A percentile compares a stretch with the other conserved stretches of the same genome.
Conservation (phyloP, 1,139 yeast genomes). For the Wickerhamomyces sp. region DNA sequence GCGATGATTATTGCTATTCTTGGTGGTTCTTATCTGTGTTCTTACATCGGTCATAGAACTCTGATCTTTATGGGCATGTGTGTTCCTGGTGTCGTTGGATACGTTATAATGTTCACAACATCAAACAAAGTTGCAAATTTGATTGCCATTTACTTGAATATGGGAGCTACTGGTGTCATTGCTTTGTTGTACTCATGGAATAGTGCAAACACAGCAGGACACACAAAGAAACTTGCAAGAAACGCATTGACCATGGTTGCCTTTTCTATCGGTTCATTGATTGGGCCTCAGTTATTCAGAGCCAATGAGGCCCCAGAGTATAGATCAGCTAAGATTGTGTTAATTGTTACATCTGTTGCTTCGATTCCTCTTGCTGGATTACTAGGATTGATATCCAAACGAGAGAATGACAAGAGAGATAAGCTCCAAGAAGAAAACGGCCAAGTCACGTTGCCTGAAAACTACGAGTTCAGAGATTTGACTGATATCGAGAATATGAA, state of each 20-base stretch:
- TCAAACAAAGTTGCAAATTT: constrained; percentile 31
- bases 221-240: constrained; percentile 58
- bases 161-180: constrained; percentile 37
- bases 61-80: constrained; percentile 19
- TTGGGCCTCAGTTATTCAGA: constrained; percentile 68
- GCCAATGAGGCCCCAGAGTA: constrained; percentile 49
- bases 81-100: constrained; percentile 31
- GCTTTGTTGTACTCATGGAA: constrained; percentile 30
- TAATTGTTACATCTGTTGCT: constrained; percentile 38
- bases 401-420: constrained; percentile 40
- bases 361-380: constrained; percentile 31
- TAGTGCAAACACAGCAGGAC: constrained; percentile 58
- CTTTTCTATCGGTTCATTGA: constrained; percentile 62
- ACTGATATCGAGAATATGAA: constrained; percentile 64
- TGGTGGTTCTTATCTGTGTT: constrained; percentile 17
- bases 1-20: constrained; percentile 29
- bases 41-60: constrained; percentile 19
- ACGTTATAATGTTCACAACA: constrained; percentile 40
- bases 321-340: constrained; percentile 42
- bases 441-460: constrained; percentile 28
- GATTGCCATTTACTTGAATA: constrained; percentile 30
- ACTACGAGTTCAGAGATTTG: constrained; percentile 54
- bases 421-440: constrained; percentile 8
- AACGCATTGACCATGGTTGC: constrained; percentile 58
- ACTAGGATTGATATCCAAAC: constrained; percentile 32